These are phyloP conservation scores for Scopulariopsis brevicaulis DNA, from an alignment of 2,329 filamentous ascomycete genomes.

Conservation along the genomic window DNA sequence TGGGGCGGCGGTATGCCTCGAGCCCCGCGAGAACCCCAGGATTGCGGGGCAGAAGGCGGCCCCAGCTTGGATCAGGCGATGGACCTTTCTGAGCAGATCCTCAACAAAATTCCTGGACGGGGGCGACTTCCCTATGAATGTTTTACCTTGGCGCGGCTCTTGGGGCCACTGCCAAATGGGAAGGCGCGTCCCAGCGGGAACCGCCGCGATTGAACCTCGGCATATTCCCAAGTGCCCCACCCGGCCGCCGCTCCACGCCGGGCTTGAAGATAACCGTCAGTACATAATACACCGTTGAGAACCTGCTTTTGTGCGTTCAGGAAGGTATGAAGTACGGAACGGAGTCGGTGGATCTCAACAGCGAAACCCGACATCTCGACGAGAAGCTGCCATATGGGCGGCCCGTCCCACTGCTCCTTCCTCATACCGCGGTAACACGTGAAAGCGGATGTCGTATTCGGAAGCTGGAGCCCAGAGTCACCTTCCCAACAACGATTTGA, in stretches of 20 bases:
- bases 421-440: background rate
- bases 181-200: background rate
- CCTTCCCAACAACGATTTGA: no score
- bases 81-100: background rate
- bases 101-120: background rate
- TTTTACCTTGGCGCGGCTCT: background rate
- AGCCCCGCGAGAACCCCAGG: no score
- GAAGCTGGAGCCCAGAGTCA: background rate
- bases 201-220: background rate
- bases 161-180: background rate
- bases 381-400: background rate
- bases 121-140: background rate
- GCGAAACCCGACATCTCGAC: no score
- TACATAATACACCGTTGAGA: background rate
- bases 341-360: background rate
- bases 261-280: background rate
- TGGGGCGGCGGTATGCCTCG: no score
- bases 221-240: background rate
- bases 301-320: background rate
- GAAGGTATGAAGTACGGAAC: background rate
- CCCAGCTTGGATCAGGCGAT: background rate
- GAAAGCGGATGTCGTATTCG: background rate
- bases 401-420: background rate
- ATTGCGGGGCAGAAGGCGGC: background rate
- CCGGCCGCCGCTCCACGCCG: background rate